phyloP scores from a whole-genome alignment of 2,329 filamentous ascomycete species.

The Elsinoe perseae region DNA sequence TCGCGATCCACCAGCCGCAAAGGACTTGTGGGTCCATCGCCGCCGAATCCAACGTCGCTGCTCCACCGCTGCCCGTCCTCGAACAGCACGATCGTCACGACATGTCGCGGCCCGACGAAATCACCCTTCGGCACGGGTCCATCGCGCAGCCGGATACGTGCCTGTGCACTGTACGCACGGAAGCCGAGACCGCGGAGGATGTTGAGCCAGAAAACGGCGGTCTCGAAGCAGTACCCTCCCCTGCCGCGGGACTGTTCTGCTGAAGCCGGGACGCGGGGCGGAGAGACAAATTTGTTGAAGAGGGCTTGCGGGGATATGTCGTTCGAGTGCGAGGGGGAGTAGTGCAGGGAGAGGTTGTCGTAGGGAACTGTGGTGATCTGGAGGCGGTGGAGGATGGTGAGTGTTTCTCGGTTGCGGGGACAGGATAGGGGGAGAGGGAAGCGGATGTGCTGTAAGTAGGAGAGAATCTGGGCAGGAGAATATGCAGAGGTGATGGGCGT shows the following conservation, averaged over 20 bases:
- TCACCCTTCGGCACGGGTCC: slow-evolving; percentile 22
- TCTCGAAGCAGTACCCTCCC: slow-evolving; percentile 57
- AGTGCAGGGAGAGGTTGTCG: slow-evolving; percentile 51
- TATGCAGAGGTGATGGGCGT: neutral
- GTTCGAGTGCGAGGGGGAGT: slow-evolving; percentile 42
- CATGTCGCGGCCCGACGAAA: slow-evolving; percentile 31
- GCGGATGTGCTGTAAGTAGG: slow-evolving; percentile 5
- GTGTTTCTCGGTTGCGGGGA: neutral
- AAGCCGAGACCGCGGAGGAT: slow-evolving; percentile 48
- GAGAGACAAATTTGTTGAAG: slow-evolving; percentile 44
- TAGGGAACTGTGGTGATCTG: slow-evolving; percentile 47
- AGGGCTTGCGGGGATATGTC: slow-evolving; percentile 43
- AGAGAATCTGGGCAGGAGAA: slow-evolving; percentile 5
- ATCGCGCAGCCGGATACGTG: slow-evolving; percentile 28
- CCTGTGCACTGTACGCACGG: slow-evolving; percentile 33
- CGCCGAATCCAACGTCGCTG: slow-evolving; percentile 59
- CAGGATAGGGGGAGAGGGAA: slow-evolving; percentile 5
- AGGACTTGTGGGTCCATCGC: slow-evolving; percentile 52
- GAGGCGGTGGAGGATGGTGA: slow-evolving; percentile 15
- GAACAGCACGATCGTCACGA: slow-evolving; percentile 41
- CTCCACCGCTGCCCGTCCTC: slow-evolving; percentile 43
- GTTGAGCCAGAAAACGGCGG: slow-evolving; percentile 45
- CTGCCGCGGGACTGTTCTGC: slow-evolving; percentile 32
- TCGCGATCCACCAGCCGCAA: slow-evolving; percentile 38
- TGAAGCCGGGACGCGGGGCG: neutral